These are phyloP conservation scores for Fistulinella prunicolor DNA, from an alignment of 768 basidiomycete genomes.

Conservation along the genomic window DNA sequence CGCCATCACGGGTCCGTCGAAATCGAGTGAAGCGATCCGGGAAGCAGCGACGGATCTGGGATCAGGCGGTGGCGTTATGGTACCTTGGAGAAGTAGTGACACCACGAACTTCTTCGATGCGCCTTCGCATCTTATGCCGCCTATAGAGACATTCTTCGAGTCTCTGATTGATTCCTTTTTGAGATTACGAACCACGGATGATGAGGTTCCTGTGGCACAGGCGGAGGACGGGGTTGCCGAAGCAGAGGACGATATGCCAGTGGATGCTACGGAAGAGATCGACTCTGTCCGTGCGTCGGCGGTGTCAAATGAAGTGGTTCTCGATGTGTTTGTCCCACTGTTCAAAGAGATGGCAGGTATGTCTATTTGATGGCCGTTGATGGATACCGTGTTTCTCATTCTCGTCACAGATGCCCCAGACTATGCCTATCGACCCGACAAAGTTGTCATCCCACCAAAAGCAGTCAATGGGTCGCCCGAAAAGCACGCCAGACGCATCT, in stretches of 20 bases:
- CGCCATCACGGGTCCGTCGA: constrained; percentile 46
- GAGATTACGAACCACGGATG: constrained; percentile 26
- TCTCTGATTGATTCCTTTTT: constrained; percentile 53
- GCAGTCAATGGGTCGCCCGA: constrained; percentile 13
- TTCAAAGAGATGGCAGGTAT: constrained; percentile 55
- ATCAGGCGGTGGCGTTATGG: constrained; percentile 15
- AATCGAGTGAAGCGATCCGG: constrained; percentile 19
- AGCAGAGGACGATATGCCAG: constrained; percentile 45
- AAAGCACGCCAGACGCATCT: constrained; percentile 10
- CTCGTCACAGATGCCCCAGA: constrained; percentile 16
- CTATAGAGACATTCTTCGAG: constrained; percentile 69
- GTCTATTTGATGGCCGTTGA: constrained; percentile 4
- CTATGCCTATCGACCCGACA: constrained; percentile 22
- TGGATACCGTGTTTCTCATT: constrained; percentile 4
- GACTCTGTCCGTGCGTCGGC: constrained; percentile 23
- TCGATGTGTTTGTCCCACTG: constrained; percentile 56
- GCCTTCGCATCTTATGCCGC: constrained; percentile 75
- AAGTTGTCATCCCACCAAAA: constrained; percentile 8
- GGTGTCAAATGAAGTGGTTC: constrained; percentile 51
- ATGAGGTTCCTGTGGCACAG: constrained; percentile 10
- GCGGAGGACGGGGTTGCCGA: constrained; percentile 30
- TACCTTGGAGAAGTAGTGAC: constrained; percentile 41
- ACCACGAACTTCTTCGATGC: constrained; percentile 54
- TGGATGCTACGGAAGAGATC: constrained; percentile 28
- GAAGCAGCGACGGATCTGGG: constrained; percentile 8